These are phyloP conservation scores for Lactarius tabidus DNA, from an alignment of 768 basidiomycete species.

Conservation along the genomic window DNA sequence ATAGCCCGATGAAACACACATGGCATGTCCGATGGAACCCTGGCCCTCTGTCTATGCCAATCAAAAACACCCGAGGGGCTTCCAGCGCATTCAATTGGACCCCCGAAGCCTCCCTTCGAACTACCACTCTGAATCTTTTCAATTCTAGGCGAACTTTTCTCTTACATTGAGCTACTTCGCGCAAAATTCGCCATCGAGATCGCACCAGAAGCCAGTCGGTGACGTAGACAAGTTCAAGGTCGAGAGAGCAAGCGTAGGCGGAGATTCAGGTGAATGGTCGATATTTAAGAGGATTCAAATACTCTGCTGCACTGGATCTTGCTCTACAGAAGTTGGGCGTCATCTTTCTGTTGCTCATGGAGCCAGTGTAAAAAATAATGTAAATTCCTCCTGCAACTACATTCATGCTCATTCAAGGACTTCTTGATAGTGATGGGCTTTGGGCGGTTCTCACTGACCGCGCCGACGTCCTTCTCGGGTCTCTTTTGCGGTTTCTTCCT, in stretches of 20 bases:
- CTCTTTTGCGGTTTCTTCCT: slow-evolving; percentile 82
- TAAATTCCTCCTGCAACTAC: slow-evolving; percentile 78
- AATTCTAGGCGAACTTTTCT: slow-evolving; percentile 53
- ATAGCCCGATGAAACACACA: slow-evolving; percentile 94
- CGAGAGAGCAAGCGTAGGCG: slow-evolving; percentile 64
- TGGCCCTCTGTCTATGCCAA: slow-evolving; percentile 92
- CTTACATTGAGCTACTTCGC: slow-evolving; percentile 52
- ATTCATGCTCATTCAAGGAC: slow-evolving; percentile 89
- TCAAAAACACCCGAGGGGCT: slow-evolving; percentile 59
- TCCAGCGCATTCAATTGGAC: slow-evolving; percentile 32
- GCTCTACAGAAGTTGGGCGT: slow-evolving; percentile 73
- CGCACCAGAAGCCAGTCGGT: slow-evolving; percentile 46
- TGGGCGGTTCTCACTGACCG: slow-evolving; percentile 81
- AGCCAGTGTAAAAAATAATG: slow-evolving; percentile 38
- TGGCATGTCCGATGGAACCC: slow-evolving; percentile 98
- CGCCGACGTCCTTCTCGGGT: slow-evolving; percentile 91
- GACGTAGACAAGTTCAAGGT: slow-evolving; percentile 76
- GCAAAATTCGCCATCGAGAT: no score
- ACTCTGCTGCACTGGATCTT: slow-evolving; percentile 90
- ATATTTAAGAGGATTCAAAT: slow-evolving; percentile 87
- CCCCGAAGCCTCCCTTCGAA: slow-evolving; percentile 40
- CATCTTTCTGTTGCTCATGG: not conserved
- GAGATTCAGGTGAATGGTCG: slow-evolving; percentile 85
- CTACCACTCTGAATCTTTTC: slow-evolving; percentile 65
- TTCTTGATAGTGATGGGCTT: slow-evolving; percentile 88